A percentile compares a stretch with the other conserved stretches of the same genome.
phyloP scores from a whole-genome alignment of 371 early-diverging fungal genomes.

The Catenaria anguillulae region DNA sequence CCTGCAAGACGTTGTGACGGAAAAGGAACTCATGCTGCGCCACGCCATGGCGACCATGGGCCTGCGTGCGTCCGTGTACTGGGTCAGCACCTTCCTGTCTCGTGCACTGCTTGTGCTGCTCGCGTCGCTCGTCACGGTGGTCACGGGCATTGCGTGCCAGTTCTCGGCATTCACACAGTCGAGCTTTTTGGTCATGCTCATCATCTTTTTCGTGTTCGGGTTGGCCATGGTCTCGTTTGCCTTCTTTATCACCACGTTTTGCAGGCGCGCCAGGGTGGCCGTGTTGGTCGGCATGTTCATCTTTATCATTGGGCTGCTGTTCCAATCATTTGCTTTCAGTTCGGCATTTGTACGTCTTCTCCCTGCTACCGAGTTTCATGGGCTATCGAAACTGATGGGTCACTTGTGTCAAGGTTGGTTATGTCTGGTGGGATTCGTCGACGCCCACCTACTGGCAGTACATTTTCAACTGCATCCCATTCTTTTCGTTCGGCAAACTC shows the following conservation, averaged over 20 bases:
- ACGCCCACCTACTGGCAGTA: not conserved
- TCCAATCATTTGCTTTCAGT: constrained; percentile 48
- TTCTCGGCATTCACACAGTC: constrained; percentile 44
- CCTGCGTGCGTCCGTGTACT: constrained; percentile 38
- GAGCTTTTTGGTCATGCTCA: constrained; percentile 32
- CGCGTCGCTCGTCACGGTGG: constrained; percentile 34
- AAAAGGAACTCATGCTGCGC: constrained; percentile 50
- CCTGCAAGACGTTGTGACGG: constrained; percentile 45
- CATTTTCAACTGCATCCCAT: constrained; percentile 23
- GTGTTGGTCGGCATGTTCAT: constrained; percentile 48
- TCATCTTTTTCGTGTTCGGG: constrained; percentile 54
- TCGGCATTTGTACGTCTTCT: no score
- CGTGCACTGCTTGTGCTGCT: constrained; percentile 34
- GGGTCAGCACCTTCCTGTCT: constrained; percentile 41
- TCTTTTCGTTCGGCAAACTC: constrained; percentile 58
- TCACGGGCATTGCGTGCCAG: constrained; percentile 38
- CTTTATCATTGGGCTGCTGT: constrained; percentile 53
- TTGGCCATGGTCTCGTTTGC: constrained; percentile 48
- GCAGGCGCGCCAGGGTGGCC: constrained; percentile 29
- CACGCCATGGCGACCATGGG: constrained; percentile 62
- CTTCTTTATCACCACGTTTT: constrained; percentile 49
- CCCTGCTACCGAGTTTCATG: no score
- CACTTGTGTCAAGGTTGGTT: no score
- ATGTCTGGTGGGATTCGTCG: constrained; percentile 41
- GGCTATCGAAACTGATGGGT: no score